phyloP scores from a whole-genome alignment of 179 eudicot species.

The Carnegiea gigantea region DNA sequence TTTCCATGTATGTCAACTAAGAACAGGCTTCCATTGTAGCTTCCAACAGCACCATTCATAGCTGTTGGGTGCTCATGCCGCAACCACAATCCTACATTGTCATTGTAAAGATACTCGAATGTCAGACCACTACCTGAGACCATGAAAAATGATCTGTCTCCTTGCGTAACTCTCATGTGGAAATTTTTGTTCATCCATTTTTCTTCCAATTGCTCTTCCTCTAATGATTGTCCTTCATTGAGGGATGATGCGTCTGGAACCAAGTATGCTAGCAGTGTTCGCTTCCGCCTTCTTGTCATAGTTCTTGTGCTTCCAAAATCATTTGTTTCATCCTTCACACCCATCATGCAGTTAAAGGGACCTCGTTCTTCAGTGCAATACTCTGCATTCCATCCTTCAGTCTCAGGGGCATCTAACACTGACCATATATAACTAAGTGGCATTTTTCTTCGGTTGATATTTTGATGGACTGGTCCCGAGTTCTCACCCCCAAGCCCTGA shows the following conservation, averaged over 20 bases:
- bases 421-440: slow-evolving; percentile 65
- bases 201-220: slow-evolving; percentile 31
- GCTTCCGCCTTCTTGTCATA: slow-evolving; percentile 48
- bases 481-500: slow-evolving; percentile 70
- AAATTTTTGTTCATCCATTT: slow-evolving; percentile 42
- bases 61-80: slow-evolving; percentile 57
- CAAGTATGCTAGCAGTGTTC: slow-evolving; percentile 46
- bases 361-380: slow-evolving; percentile 80
- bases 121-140: slow-evolving; percentile 47
- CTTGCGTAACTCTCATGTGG: slow-evolving; percentile 59
- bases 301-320: slow-evolving; percentile 35
- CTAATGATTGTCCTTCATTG: slow-evolving; percentile 19
- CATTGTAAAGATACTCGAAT: slow-evolving; percentile 60
- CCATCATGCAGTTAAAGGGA: slow-evolving; percentile 66
- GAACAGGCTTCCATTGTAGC: slow-evolving; percentile 77
- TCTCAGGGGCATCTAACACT: slow-evolving; percentile 68
- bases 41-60: slow-evolving; percentile 61
- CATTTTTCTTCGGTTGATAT: slow-evolving; percentile 44
- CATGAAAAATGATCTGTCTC: slow-evolving; percentile 63
- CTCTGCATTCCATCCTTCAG: slow-evolving; percentile 92
- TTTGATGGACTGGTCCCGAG: slow-evolving; percentile 47
- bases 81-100: slow-evolving; percentile 69
- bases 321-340: slow-evolving; percentile 54
- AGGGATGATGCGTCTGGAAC: slow-evolving; percentile 23
- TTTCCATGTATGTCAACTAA: slow-evolving; percentile 59